Percentiles rank a stretch among this genome's conserved stretches.
Evolutionary conservation across 2,329 filamentous ascomycete genomes (phyloP).

Genomic region (Lecanosticta acicola): DNA sequence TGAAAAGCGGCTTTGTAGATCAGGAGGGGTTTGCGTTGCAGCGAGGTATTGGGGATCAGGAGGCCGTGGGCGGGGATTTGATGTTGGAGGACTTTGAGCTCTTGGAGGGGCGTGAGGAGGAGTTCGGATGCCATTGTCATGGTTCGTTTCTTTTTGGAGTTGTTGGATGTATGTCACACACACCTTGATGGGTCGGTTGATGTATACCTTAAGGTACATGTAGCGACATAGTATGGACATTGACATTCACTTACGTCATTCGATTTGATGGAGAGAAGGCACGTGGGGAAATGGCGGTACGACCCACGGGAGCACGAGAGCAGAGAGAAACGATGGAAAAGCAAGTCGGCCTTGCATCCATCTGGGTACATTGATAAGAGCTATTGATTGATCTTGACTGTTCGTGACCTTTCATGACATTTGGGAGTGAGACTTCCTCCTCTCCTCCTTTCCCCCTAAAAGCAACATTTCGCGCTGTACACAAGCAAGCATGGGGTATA

Average conservation of each 20-base stretch:
- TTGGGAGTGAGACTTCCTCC: neutral
- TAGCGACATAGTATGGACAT: neutral
- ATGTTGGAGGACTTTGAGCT: conserved; percentile 53
- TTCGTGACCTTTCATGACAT: conserved; percentile 5
- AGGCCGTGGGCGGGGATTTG: conserved; percentile 53
- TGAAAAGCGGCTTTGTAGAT: conserved; percentile 60
- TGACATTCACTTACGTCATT: conserved; percentile 6
- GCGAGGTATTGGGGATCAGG: conserved; percentile 57
- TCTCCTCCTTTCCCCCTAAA: neutral
- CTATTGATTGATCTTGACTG: conserved; percentile 4
- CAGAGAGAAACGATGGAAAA: neutral
- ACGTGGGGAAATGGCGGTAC: too few species aligned
- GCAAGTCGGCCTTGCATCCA: neutral
- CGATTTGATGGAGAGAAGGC: too few species aligned
- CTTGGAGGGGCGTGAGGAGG: conserved; percentile 41
- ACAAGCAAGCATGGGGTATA: conserved; percentile 1
- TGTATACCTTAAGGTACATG: neutral
- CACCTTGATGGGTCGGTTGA: neutral
- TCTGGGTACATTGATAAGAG: neutral
- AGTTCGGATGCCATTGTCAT: conserved; percentile 15
- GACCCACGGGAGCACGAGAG: too few species aligned
- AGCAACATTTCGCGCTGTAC: neutral
- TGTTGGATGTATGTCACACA: neutral
- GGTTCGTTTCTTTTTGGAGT: neutral
- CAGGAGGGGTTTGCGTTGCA: conserved; percentile 58